A percentile compares a stretch with the other conserved stretches of the same genome.
phyloP scores from a whole-genome alignment of 257 asterid genomes.

The Orobanche coerulescens region DNA sequence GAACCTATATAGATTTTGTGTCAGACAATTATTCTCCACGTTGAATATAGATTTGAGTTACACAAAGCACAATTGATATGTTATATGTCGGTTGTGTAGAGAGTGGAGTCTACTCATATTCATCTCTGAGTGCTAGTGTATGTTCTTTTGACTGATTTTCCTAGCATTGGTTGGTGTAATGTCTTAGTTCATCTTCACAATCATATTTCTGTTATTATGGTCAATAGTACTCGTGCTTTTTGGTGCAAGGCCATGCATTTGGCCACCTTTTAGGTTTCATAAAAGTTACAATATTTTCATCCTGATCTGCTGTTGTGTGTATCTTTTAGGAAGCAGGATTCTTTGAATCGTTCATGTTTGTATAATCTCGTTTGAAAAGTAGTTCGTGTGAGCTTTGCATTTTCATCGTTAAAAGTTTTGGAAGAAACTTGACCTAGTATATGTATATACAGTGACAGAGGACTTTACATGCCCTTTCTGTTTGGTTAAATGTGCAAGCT shows the following conservation, averaged over 20 bases:
- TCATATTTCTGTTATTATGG: constrained; percentile 4
- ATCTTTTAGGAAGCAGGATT: background rate
- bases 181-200: background rate
- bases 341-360: background rate
- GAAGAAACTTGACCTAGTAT: constrained; percentile 29
- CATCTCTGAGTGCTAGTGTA: background rate
- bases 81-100: background rate
- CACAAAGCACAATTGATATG: background rate
- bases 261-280: no score
- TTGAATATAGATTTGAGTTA: background rate
- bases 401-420: constrained; percentile 18
- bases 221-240: background rate
- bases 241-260: no score
- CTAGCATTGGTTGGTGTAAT: background rate
- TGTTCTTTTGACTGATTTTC: background rate
- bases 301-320: background rate
- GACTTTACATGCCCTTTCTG: constrained; percentile 98
- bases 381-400: constrained; percentile 13
- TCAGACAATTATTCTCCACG: background rate
- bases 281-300: no score
- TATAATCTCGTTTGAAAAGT: constrained; percentile 7
- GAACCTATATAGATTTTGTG: background rate
- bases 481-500: constrained; percentile 93
- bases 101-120: background rate
- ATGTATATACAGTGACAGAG: constrained; percentile 73